A percentile compares a stretch with the other conserved stretches of the same genome.
These are phyloP conservation scores for Cryptococcus floricola DNA, from an alignment of 1,284 basidiomycete genomes.

Conservation along the genomic window DNA sequence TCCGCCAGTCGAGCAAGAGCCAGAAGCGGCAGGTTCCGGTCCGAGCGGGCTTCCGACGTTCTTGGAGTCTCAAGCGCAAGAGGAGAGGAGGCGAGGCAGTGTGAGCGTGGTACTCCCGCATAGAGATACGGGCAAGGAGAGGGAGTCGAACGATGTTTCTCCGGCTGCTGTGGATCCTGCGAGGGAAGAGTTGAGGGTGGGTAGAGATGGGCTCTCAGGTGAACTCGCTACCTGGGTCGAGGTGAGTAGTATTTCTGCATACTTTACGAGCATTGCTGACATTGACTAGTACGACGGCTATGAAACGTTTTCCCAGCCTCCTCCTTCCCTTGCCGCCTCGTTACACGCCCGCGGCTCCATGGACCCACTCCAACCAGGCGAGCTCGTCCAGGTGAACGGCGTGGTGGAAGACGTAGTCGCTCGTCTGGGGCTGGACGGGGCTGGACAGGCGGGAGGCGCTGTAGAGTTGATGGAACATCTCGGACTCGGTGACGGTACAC, in stretches of 20 bases:
- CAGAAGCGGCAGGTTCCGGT: neutral
- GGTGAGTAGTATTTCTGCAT: slow-evolving; percentile 21
- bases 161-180: slow-evolving; percentile 10
- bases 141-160: neutral
- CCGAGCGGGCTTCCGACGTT: slow-evolving; percentile 34
- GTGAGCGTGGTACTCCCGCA: neutral
- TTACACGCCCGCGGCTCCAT: slow-evolving; percentile 42
- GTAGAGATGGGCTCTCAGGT: slow-evolving; percentile 28
- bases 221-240: slow-evolving; percentile 45
- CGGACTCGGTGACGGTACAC: slow-evolving; percentile 45
- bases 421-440: slow-evolving; percentile 26
- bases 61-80: slow-evolving; percentile 38
- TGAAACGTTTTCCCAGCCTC: slow-evolving; percentile 48
- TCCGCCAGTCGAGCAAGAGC: neutral
- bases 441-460: slow-evolving; percentile 3
- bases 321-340: slow-evolving; percentile 41
- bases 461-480: slow-evolving; percentile 44
- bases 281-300: slow-evolving; percentile 47
- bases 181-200: slow-evolving; percentile 4
- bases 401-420: slow-evolving; percentile 38
- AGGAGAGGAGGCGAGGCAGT: neutral
- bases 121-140: neutral
- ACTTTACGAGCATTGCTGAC: neutral
- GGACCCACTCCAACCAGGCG: slow-evolving; percentile 45
- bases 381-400: slow-evolving; percentile 19